phyloP scores from a whole-genome alignment of 257 asterid species.

The Solanum clarkiae region DNA sequence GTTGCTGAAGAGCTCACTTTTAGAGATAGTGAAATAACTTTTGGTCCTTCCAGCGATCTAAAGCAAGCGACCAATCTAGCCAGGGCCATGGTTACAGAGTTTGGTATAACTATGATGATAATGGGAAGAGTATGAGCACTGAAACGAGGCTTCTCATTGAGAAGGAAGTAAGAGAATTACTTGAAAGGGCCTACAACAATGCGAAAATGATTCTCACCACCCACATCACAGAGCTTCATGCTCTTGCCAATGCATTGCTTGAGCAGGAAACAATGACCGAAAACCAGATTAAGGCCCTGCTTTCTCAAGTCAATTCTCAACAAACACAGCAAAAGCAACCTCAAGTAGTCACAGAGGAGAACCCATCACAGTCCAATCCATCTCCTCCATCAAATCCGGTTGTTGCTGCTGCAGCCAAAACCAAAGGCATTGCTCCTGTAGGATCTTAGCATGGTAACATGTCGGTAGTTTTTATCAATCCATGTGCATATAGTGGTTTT shows the following conservation, averaged over 20 bases:
- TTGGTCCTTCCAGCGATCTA: conserved; percentile 79
- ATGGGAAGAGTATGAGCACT: conserved; percentile 91
- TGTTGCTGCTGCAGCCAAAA: conserved; percentile 48
- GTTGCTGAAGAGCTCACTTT: conserved; percentile 89
- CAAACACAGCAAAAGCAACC: conserved; percentile 21
- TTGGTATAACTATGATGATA: conserved; percentile 69
- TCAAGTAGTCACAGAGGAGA: conserved; percentile 20
- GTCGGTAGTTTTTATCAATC: neutral
- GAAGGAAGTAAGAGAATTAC: conserved; percentile 47
- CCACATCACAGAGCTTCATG: conserved; percentile 57
- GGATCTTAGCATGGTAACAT: conserved; percentile 32
- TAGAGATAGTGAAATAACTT: conserved; percentile 75
- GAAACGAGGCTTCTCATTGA: conserved; percentile 78
- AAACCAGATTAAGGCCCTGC: conserved; percentile 55
- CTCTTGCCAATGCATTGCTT: conserved; percentile 71
- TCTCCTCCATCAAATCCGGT: conserved; percentile 28
- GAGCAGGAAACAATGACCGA: conserved; percentile 78
- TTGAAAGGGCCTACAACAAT: conserved; percentile 58
- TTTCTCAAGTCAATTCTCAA: conserved; percentile 35
- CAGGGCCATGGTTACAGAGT: conserved; percentile 73
- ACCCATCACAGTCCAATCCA: conserved; percentile 21
- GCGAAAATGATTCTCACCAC: conserved; percentile 55
- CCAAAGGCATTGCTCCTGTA: conserved; percentile 62
- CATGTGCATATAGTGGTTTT: conserved; percentile 23
- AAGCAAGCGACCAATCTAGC: conserved; percentile 69